These are phyloP conservation scores for Dianthus caryophyllus DNA, from an alignment of 148 eudicot genomes.

Conservation along the genomic window DNA sequence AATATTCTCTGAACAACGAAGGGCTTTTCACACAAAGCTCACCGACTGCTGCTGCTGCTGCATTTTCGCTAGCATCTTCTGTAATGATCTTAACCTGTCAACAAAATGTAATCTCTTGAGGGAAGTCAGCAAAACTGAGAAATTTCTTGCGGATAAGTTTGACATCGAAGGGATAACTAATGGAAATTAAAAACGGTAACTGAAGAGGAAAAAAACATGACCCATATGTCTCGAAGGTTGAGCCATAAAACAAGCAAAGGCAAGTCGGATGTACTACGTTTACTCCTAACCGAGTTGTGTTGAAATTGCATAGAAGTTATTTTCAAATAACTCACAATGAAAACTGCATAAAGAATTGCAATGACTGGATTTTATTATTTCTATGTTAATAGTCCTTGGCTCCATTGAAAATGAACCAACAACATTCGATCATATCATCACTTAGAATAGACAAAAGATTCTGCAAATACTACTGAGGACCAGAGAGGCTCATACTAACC, in stretches of 20 bases:
- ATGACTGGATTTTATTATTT: neutral
- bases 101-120: constrained; percentile 9
- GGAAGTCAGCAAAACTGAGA: neutral
- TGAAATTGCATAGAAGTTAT: neutral
- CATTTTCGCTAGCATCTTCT: constrained; percentile 53
- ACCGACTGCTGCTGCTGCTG: constrained; percentile 52
- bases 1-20: constrained; percentile 86
- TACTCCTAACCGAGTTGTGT: neutral
- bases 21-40: constrained; percentile 96
- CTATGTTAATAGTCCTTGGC: neutral
- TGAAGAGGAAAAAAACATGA: neutral
- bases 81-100: constrained; percentile 72
- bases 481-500: constrained; percentile 44
- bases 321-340: neutral
- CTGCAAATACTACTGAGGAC: neutral
- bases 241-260: neutral
- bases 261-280: neutral
- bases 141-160: constrained; percentile 2
- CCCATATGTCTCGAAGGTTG: neutral
- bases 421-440: neutral
- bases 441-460: neutral
- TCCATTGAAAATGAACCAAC: neutral
- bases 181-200: neutral
- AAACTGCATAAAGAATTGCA: neutral
- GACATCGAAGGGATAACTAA: neutral